A percentile compares a stretch with the other conserved stretches of the same genome.
These are phyloP conservation scores for Aureobasidium sp. DNA, from an alignment of 2,329 filamentous ascomycete genomes.

Conservation along the genomic window DNA sequence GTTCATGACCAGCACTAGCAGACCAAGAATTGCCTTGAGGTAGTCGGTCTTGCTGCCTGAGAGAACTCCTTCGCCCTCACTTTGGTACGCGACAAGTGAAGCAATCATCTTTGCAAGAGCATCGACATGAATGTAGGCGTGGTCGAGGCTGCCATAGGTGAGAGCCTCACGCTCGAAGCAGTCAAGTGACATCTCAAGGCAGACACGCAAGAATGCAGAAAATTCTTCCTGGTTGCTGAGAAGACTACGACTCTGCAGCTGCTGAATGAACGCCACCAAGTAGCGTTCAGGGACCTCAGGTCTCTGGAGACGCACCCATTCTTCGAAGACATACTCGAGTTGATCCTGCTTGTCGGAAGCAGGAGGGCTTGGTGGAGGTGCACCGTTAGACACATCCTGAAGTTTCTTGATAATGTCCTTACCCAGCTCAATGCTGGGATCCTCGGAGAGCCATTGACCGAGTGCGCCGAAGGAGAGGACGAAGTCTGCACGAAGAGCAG, in stretches of 20 bases:
- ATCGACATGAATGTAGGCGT: conserved; percentile 62
- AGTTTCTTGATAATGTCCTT: conserved; percentile 65
- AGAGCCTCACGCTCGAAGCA: conserved; percentile 67
- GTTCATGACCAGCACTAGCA: conserved; percentile 75
- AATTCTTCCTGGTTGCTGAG: conserved; percentile 71
- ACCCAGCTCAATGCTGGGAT: conserved; percentile 57
- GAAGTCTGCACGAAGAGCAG: conserved; percentile 78
- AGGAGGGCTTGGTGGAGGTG: conserved; percentile 47
- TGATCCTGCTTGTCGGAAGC: conserved; percentile 62
- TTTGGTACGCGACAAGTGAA: conserved; percentile 65
- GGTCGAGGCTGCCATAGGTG: conserved; percentile 51
- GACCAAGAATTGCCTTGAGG: conserved; percentile 67
- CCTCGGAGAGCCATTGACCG: conserved; percentile 71
- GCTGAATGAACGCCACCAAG: conserved; percentile 69
- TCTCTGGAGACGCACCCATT: conserved; percentile 83
- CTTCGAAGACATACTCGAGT: conserved; percentile 90
- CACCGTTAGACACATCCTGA: conserved; percentile 47
- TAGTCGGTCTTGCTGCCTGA: conserved; percentile 61
- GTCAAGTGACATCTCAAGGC: conserved; percentile 70
- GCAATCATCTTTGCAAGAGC: conserved; percentile 75
- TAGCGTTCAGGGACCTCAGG: conserved; percentile 67
- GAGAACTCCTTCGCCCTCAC: conserved; percentile 51
- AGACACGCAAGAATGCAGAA: conserved; percentile 69
- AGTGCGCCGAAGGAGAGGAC: conserved; percentile 73
- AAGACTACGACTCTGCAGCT: conserved; percentile 68